Evolutionary conservation across 257 asterid species (phyloP).

Genomic region (Datura wrightii): DNA sequence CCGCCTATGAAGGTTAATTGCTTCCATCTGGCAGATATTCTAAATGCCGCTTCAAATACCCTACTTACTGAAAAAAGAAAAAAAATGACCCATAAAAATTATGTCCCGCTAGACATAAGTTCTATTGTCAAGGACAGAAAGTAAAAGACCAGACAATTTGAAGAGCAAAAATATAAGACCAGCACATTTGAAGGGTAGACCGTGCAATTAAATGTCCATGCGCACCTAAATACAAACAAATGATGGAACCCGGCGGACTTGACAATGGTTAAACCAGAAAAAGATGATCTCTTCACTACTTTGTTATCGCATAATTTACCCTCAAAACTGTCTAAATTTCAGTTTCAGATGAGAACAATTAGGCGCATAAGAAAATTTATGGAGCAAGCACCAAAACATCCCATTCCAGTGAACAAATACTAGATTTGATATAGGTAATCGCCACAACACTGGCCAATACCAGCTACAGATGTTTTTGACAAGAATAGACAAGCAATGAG

Average conservation of each 20-base stretch:
- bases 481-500: background rate
- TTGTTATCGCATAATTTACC: background rate
- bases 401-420: background rate
- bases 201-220: background rate
- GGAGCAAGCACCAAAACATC: background rate
- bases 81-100: no score
- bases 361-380: background rate
- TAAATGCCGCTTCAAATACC: no score
- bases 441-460: background rate
- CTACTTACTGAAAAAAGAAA: no score
- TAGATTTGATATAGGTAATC: background rate
- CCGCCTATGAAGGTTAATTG: background rate
- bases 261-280: background rate
- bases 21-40: background rate
- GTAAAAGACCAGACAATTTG: no score
- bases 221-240: background rate
- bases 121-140: no score
- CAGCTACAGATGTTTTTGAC: background rate
- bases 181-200: no score
- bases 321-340: background rate
- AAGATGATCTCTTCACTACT: background rate
- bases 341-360: background rate
- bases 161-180: no score
- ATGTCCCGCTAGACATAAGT: no score
- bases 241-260: background rate